phyloP scores from a whole-genome alignment of 768 basidiomycete species.

The Leucogyrophana mollusca region DNA sequence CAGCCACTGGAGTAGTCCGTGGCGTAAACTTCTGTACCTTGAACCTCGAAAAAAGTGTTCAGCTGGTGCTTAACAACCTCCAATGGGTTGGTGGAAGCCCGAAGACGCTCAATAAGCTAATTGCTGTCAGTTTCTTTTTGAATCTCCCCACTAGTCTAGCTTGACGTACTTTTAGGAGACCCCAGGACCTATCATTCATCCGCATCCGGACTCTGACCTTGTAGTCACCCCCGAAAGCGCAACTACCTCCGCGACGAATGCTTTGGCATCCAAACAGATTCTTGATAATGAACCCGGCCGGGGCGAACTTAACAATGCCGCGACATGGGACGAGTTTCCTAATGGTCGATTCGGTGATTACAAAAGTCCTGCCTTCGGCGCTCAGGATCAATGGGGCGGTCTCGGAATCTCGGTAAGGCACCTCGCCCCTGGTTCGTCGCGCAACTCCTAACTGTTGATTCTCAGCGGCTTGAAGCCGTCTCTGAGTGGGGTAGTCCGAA shows the following conservation, averaged over 20 bases:
- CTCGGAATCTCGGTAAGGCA: slow-evolving; percentile 53
- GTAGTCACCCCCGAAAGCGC: slow-evolving; percentile 67
- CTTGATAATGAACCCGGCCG: slow-evolving; percentile 59
- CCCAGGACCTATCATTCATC: slow-evolving; percentile 29
- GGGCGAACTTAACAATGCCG: slow-evolving; percentile 74
- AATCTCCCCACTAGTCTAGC: background rate
- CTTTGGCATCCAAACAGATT: slow-evolving; percentile 47
- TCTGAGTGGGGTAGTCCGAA: slow-evolving; percentile 74
- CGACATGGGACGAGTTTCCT: slow-evolving; percentile 94
- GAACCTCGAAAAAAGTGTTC: slow-evolving; percentile 95
- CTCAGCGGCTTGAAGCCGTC: slow-evolving; percentile 60
- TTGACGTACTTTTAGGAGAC: slow-evolving; percentile 36
- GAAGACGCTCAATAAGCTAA: slow-evolving; percentile 60
- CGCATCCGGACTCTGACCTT: slow-evolving; percentile 35
- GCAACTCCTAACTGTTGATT: background rate
- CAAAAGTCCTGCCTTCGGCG: slow-evolving; percentile 94
- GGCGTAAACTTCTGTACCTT: slow-evolving; percentile 96
- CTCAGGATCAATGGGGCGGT: slow-evolving; percentile 75
- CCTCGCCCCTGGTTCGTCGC: background rate
- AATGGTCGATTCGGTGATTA: slow-evolving; percentile 98
- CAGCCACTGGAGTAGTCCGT: slow-evolving; percentile 50
- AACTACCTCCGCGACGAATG: slow-evolving; percentile 56
- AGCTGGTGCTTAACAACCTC: slow-evolving; percentile 77
- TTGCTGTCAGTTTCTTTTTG: slow-evolving; percentile 45
- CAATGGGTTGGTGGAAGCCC: slow-evolving; percentile 59